Evolutionary conservation across 148 eudicot genomes (phyloP).

Genomic region (Vaccinium myrtillus): DNA sequence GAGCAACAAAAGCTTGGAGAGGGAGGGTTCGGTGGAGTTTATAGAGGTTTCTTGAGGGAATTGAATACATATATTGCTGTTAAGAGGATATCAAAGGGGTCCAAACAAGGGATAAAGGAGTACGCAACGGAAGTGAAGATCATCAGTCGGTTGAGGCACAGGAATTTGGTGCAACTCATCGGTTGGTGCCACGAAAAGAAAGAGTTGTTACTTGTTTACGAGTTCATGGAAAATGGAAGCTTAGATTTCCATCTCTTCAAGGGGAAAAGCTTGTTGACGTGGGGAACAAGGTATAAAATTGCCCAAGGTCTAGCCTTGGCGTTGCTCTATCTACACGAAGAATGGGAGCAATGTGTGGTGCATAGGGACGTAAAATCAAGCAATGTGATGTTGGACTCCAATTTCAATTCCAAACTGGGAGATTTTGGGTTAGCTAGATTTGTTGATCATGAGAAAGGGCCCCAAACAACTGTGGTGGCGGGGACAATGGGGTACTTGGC

Average conservation of each 20-base stretch:
- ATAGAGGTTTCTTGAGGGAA: background rate
- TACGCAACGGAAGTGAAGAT: background rate
- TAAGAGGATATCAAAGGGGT: background rate
- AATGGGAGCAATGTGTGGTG: too few relatives aligned
- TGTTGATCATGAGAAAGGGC: too few relatives aligned
- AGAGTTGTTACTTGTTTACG: background rate
- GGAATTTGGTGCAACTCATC: background rate
- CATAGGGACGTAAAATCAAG: too few relatives aligned
- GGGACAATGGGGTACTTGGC: too few relatives aligned
- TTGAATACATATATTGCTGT: background rate
- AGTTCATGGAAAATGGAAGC: constrained; percentile 23
- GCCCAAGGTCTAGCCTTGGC: too few relatives aligned
- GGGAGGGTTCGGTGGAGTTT: background rate
- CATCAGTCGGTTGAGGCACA: background rate
- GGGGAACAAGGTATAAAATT: too few relatives aligned
- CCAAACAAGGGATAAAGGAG: background rate
- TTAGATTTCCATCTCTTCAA: background rate
- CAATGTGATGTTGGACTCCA: too few relatives aligned
- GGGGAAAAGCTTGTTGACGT: too few relatives aligned
- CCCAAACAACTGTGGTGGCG: too few relatives aligned
- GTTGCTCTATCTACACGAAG: too few relatives aligned
- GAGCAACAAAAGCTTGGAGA: background rate
- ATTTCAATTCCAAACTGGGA: too few relatives aligned
- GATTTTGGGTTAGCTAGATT: too few relatives aligned
- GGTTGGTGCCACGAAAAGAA: constrained; percentile 6